A percentile compares a stretch with the other conserved stretches of the same genome.
These are phyloP conservation scores for Alectoria sarmentosa DNA, from an alignment of 495 filamentous ascomycete species.

Conservation along the genomic window DNA sequence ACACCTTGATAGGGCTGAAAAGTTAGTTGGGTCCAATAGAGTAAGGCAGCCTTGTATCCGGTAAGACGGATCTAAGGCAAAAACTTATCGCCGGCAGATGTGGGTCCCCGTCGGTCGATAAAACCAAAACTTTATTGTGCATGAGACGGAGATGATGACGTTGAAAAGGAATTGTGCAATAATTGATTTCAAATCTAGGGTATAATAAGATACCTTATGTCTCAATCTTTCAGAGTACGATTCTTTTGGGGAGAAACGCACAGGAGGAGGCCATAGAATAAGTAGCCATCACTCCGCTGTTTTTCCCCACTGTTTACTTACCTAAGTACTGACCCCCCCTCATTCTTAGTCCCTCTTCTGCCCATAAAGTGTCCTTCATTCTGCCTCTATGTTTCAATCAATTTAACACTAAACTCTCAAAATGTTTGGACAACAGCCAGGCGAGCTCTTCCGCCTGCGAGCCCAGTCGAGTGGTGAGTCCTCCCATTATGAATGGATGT, in stretches of 20 bases:
- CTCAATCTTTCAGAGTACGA: neutral
- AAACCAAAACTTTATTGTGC: too few relatives aligned
- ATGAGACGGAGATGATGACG: too few relatives aligned
- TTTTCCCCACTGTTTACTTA: too few relatives aligned
- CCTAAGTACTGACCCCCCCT: too few relatives aligned
- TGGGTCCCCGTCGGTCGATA: too few relatives aligned
- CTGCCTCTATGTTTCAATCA: neutral
- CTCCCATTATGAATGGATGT: too few relatives aligned
- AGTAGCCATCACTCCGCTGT: neutral
- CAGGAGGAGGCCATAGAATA: neutral
- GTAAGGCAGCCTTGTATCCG: too few relatives aligned
- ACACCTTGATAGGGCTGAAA: too few relatives aligned
- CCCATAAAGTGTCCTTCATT: neutral
- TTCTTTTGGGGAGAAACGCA: neutral
- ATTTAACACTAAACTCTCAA: slow-evolving; percentile 1
- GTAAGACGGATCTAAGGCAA: too few relatives aligned
- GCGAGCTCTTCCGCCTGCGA: slow-evolving; percentile 23
- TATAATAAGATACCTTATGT: neutral
- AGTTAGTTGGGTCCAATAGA: too few relatives aligned
- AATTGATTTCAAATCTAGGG: neutral
- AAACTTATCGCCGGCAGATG: too few relatives aligned
- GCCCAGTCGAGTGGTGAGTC: slow-evolving; percentile 21
- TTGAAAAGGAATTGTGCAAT: too few relatives aligned
- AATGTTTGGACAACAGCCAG: slow-evolving; percentile 25
- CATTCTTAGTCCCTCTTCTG: neutral